phyloP scores from a whole-genome alignment of 257 asterid genomes.

The Coffea eugenioides region DNA sequence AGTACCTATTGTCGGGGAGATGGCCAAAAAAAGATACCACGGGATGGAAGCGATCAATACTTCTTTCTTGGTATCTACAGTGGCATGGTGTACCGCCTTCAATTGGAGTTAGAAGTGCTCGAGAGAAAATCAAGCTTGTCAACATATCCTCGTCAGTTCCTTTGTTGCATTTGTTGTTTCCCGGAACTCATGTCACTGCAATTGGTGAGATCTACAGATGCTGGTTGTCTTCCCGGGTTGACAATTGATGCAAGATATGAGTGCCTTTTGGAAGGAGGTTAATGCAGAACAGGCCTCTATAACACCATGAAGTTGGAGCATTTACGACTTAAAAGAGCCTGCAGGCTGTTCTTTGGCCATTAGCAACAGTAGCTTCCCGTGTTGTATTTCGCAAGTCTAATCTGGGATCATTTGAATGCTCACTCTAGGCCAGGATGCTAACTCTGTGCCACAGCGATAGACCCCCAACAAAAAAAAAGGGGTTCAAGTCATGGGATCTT shows the following conservation, averaged over 20 bases:
- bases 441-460: not conserved
- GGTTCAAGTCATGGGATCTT: too few relatives aligned
- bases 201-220: constrained; percentile 41
- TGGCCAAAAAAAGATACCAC: constrained; percentile 54
- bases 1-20: constrained; percentile 46
- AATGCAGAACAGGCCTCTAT: not conserved
- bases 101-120: constrained; percentile 43
- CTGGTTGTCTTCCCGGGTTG: constrained; percentile 23
- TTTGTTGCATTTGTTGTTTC: constrained; percentile 68
- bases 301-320: not conserved
- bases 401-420: not conserved
- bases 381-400: too few relatives aligned
- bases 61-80: constrained; percentile 80
- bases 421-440: not conserved
- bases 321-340: not conserved
- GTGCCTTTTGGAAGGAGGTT: not conserved
- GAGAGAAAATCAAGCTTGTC: constrained; percentile 43
- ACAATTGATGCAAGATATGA: constrained; percentile 10
- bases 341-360: not conserved
- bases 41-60: constrained; percentile 32
- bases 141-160: constrained; percentile 46
- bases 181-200: constrained; percentile 64
- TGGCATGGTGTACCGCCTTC: constrained; percentile 76
- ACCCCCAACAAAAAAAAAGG: not conserved
- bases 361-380: not conserved